These are phyloP conservation scores for Murraya paniculata DNA, from an alignment of 345 rosid genomes.

Conservation along the genomic window DNA sequence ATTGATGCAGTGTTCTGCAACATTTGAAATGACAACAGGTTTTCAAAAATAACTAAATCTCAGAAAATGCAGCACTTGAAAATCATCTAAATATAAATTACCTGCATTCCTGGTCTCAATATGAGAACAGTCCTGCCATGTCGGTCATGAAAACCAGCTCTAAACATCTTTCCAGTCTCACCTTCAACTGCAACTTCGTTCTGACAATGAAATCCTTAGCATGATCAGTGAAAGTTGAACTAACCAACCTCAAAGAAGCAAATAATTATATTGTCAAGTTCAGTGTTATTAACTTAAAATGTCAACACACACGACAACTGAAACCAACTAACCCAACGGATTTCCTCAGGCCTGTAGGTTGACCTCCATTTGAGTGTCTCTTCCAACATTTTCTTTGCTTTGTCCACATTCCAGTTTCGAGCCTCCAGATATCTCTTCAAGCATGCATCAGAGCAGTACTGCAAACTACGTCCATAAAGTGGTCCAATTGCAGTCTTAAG, in stretches of 20 bases:
- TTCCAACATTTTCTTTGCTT: constrained; percentile 77
- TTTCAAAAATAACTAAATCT: constrained; percentile 5
- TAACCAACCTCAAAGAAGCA: neutral
- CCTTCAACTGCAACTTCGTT: constrained; percentile 77
- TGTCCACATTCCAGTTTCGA: constrained; percentile 74
- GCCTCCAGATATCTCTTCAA: constrained; percentile 87
- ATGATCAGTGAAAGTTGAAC: constrained; percentile 7
- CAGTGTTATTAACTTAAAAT: neutral
- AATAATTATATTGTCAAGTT: neutral
- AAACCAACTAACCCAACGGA: constrained; percentile 61
- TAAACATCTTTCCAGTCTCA: constrained; percentile 84
- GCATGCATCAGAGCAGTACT: constrained; percentile 75
- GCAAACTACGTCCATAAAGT: constrained; percentile 45
- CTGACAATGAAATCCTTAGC: constrained; percentile 33
- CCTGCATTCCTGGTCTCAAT: constrained; percentile 89
- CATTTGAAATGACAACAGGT: constrained; percentile 2
- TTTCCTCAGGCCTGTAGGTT: constrained; percentile 75
- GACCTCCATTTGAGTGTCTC: constrained; percentile 86
- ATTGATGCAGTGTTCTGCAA: constrained; percentile 73
- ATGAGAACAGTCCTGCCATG: constrained; percentile 83
- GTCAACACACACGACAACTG: neutral
- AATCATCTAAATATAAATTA: constrained; percentile 17
- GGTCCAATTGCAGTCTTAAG: constrained; percentile 56
- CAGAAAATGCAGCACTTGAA: neutral
- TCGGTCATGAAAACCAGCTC: constrained; percentile 86